Base-by-base conservation (phyloP, 495 filamentous ascomycete genomes). In the Symbiotaphrina buchneri region DNA sequence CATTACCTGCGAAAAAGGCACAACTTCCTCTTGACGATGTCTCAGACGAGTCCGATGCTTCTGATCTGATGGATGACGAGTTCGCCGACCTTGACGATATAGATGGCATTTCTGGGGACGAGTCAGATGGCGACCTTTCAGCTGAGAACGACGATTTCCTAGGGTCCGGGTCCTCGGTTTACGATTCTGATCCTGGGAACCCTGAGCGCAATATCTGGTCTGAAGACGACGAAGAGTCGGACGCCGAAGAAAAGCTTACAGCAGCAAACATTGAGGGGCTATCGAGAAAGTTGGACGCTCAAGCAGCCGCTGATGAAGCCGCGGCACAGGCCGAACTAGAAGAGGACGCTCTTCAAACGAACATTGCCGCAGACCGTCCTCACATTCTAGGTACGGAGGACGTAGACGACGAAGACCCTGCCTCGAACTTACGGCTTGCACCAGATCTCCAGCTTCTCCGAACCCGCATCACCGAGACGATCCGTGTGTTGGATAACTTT, bases 201-300 rank as follows among this genome's bases (percentile, higher is more conserved):
- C 40, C 55, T 32, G 51, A 57, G 44, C 64, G 71, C 22, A n/a
- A n/a, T n/a, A 74, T 87, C 54, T 97, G 92, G 57, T 95, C 87
- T 0, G 85, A 94, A 34, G 87, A 97, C 43, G 84, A 93, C 46
- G 81, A 85, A 36, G 69, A 81, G 23, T 78, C 73, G 1, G 83
- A 91, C 41, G 74, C 71, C 2, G 83, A 92, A 48, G 82, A 94
- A 54, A 75, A 68, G 45, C 59, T 97, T 33, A 97, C 82, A 3
- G 90, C 87, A 0, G 90, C 87, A 27, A 97, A 97, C 43, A 97
- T 97, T 34, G 85, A 71, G 41, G 87, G 87, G 23, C 55, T 97
- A 28, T 82, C 87, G 22, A 61, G 64, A 35, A 80, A 78, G 38
- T 47, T 95, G 36, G 83, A 95, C 43, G 51, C 64, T 38, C 56